Percentiles rank a stretch among this genome's conserved stretches.
Evolutionary conservation across 73 alveolate genomes (phyloP).

Genomic region (Paramecium sonneborni): DNA sequence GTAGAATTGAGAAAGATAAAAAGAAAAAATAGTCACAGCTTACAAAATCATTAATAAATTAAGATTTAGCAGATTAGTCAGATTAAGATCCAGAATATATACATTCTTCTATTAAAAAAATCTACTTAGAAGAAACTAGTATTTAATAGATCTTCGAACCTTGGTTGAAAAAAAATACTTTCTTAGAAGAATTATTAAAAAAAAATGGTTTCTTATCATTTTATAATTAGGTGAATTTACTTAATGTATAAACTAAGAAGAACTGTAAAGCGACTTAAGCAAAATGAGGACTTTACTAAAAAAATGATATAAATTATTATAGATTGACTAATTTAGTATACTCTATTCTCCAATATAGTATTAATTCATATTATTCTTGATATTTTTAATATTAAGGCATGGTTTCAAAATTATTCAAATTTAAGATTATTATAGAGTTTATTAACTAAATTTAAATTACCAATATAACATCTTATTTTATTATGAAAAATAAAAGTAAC

Average conservation of each 20-base stretch:
- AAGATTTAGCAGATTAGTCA: neutral
- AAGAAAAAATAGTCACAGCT: neutral
- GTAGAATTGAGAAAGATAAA: constrained; percentile 8
- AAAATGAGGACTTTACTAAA: constrained; percentile 25
- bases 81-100: constrained; percentile 48
- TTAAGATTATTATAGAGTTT: no score
- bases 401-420: neutral
- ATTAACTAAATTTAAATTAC: neutral
- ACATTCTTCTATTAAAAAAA: neutral
- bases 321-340: neutral
- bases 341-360: neutral
- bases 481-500: neutral
- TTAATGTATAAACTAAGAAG: constrained; percentile 41
- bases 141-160: neutral
- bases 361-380: no score
- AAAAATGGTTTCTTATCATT: neutral
- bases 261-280: neutral
- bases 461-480: neutral
- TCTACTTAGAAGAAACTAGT: neutral
- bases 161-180: constrained; percentile 36
- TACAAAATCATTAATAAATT: neutral
- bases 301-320: neutral
- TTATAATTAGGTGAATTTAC: constrained; percentile 18
- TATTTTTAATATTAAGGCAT: no score
- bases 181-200: constrained; percentile 30